A percentile compares a stretch with the other conserved stretches of the same genome.
Evolutionary conservation across 2,329 filamentous ascomycete species (phyloP).

Genomic region (Botrytis tulipae): DNA sequence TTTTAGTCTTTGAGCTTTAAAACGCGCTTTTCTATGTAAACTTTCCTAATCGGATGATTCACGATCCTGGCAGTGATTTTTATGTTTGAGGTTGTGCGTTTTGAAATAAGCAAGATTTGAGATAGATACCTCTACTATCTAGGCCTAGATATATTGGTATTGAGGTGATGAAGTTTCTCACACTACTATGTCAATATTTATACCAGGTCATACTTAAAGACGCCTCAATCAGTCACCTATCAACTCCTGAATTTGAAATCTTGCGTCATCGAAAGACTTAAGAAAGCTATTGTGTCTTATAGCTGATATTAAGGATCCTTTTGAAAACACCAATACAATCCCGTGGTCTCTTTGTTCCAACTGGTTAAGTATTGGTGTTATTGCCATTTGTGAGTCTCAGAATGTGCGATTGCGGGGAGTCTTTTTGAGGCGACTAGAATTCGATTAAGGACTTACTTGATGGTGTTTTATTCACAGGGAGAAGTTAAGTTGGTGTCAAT

Average conservation of each 20-base stretch:
- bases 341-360: not conserved
- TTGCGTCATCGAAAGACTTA: not conserved
- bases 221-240: too few species aligned
- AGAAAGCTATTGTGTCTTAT: not conserved
- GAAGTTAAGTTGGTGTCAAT: not conserved
- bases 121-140: not conserved
- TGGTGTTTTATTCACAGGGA: rapidly evolving
- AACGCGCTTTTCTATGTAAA: not conserved
- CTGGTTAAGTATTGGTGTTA: not conserved
- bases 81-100: not conserved
- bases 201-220: too few species aligned
- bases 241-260: too few species aligned
- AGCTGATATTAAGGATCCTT: not conserved
- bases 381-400: not conserved
- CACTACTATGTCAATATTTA: not conserved
- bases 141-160: not conserved
- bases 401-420: not conserved
- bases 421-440: not conserved
- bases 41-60: not conserved
- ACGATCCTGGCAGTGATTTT: not conserved
- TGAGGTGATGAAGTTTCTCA: not conserved
- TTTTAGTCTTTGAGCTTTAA: not conserved
- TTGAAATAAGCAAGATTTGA: not conserved
- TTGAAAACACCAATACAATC: not conserved
- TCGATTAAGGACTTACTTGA: not conserved